Evolutionary conservation across 2,329 filamentous ascomycete genomes (phyloP).

Genomic region (Aureobasidium lini): DNA sequence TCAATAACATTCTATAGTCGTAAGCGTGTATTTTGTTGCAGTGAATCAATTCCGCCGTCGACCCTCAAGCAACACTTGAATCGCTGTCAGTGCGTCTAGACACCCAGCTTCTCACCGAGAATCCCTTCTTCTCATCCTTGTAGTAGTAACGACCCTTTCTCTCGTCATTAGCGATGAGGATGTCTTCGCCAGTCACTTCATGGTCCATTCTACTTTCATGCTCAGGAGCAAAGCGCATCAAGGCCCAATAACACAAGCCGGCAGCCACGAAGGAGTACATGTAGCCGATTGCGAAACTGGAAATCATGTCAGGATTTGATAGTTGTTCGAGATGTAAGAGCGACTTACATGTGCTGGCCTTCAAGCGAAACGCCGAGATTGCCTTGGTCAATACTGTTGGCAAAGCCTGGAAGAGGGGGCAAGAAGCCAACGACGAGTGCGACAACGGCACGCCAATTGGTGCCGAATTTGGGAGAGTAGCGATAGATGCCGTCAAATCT

Average conservation of each 20-base stretch:
- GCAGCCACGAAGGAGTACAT: background rate
- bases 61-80: background rate
- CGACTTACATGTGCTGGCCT: background rate
- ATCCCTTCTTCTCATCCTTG: background rate
- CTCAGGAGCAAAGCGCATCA: background rate
- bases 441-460: slow-evolving; percentile 22
- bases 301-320: background rate
- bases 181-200: background rate
- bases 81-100: background rate
- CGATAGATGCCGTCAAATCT: slow-evolving; percentile 20
- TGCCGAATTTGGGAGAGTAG: slow-evolving; percentile 19
- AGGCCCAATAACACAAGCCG: background rate
- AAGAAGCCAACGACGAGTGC: slow-evolving; percentile 20
- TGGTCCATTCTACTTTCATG: background rate
- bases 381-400: slow-evolving; percentile 7
- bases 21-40: too few species aligned
- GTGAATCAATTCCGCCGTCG: too few species aligned
- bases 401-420: slow-evolving; percentile 21
- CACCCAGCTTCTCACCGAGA: background rate
- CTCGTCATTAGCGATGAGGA: background rate
- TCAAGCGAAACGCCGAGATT: background rate
- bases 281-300: background rate
- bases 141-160: background rate
- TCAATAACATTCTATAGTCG: too few species aligned
- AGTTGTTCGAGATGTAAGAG: background rate